phyloP scores from a whole-genome alignment of 2,329 filamentous ascomycete genomes.

The Trichophaea hybrida region DNA sequence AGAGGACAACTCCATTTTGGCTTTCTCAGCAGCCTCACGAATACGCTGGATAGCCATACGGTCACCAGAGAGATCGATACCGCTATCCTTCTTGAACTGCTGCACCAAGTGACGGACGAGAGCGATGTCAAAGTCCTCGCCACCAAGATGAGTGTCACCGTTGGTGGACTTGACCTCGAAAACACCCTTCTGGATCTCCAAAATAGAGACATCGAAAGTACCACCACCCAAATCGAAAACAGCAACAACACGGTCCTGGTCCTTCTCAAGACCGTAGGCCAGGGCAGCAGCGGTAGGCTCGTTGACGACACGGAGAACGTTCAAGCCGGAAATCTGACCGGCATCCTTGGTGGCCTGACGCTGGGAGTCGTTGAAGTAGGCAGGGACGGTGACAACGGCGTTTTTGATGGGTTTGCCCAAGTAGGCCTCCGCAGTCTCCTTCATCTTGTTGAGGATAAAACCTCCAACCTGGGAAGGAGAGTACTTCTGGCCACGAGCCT shows the following conservation, averaged over 20 bases:
- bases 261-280: constrained; percentile 92
- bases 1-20: constrained; percentile 96
- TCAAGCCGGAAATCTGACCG: constrained; percentile 87
- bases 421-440: constrained; percentile 93
- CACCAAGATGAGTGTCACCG: constrained; percentile 95
- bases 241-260: constrained; percentile 73
- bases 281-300: constrained; percentile 93
- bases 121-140: constrained; percentile 93
- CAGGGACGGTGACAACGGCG: constrained; percentile 88
- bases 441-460: constrained; percentile 96
- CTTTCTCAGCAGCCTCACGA: constrained; percentile 96
- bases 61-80: constrained; percentile 77
- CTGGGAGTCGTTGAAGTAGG: constrained; percentile 98
- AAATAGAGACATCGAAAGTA: constrained; percentile 97
- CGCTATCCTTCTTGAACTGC: constrained; percentile 92
- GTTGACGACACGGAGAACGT: constrained; percentile 95
- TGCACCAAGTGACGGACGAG: constrained; percentile 86
- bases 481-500: constrained; percentile 87
- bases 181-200: constrained; percentile 94
- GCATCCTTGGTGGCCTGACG: constrained; percentile 97
- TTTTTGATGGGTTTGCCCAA: constrained; percentile 85
- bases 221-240: constrained; percentile 97
- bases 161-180: constrained; percentile 99
- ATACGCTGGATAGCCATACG: constrained; percentile 99
- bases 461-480: constrained; percentile 97